Conservation (phyloP, 805 yeast genomes). For the Ogataea sp. region DNA sequence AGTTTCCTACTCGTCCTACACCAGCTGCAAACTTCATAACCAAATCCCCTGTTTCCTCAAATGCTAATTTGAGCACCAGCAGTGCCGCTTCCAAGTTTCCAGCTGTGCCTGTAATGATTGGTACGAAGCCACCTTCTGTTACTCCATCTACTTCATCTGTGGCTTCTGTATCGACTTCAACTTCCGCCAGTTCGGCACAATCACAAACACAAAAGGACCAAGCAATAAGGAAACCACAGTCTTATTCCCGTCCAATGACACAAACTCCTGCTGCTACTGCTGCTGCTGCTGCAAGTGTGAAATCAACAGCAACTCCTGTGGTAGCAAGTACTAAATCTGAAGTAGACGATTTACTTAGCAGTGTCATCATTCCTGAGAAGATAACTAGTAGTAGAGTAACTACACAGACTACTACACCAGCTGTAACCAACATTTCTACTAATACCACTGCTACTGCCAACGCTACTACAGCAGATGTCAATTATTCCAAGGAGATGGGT, state of each 20-base stretch:
- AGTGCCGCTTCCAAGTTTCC: neutral
- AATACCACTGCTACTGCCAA: neutral
- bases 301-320: neutral
- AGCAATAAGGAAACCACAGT: slow-evolving; percentile 19
- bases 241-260: slow-evolving; percentile 17
- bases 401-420: neutral
- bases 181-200: slow-evolving; percentile 7
- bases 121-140: slow-evolving; percentile 4
- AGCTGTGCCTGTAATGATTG: neutral
- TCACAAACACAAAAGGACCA: no score
- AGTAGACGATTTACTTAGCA: neutral
- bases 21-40: neutral
- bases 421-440: neutral
- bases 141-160: no score
- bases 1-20: neutral
- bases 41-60: no score
- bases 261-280: slow-evolving; percentile 1
- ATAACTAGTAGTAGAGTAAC: neutral
- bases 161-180: no score
- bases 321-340: neutral
- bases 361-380: neutral
- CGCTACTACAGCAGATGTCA: neutral
- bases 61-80: no score
- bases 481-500: neutral
- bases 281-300: neutral